Evolutionary conservation across 768 basidiomycete species (phyloP).

Genomic region (Pholiota conissans): DNA sequence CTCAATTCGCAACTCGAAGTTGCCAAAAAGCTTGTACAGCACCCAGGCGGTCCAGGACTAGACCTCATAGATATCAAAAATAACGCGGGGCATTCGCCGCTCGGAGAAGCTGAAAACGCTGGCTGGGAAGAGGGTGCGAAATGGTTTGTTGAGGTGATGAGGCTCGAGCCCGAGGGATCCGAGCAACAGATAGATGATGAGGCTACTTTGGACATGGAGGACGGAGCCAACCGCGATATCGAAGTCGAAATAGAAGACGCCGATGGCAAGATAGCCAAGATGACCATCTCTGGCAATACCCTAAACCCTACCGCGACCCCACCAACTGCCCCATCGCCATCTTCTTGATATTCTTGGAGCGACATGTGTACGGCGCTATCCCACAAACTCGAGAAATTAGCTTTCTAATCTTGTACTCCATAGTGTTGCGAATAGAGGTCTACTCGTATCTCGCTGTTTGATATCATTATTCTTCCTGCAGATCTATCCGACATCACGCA

Average conservation of each 20-base stretch:
- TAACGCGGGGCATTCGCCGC: constrained; percentile 67
- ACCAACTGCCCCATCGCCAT: constrained; percentile 8
- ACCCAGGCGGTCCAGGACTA: constrained; percentile 57
- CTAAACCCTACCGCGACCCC: constrained; percentile 2
- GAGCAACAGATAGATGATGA: constrained; percentile 36
- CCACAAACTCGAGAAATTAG: not conserved
- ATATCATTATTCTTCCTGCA: not conserved
- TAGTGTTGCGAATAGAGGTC: not conserved
- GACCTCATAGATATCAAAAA: constrained; percentile 80
- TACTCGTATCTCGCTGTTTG: not conserved
- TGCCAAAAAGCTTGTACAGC: constrained; percentile 58
- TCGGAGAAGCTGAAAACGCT: constrained; percentile 77
- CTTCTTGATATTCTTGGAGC: not conserved
- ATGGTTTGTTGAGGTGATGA: constrained; percentile 83
- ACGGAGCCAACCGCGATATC: constrained; percentile 41
- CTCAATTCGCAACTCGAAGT: constrained; percentile 75
- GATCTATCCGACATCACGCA: no score
- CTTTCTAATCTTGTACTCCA: not conserved
- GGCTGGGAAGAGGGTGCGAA: constrained; percentile 84
- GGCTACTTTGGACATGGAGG: constrained; percentile 28
- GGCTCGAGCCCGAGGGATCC: constrained; percentile 53
- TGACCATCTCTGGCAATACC: constrained; percentile 45
- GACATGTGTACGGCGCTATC: not conserved
- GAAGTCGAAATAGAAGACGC: constrained; percentile 75
- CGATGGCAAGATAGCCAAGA: constrained; percentile 64